Evolutionary conservation across 2,329 filamentous ascomycete genomes (phyloP).

Genomic region (Aspergillus cejpii): DNA sequence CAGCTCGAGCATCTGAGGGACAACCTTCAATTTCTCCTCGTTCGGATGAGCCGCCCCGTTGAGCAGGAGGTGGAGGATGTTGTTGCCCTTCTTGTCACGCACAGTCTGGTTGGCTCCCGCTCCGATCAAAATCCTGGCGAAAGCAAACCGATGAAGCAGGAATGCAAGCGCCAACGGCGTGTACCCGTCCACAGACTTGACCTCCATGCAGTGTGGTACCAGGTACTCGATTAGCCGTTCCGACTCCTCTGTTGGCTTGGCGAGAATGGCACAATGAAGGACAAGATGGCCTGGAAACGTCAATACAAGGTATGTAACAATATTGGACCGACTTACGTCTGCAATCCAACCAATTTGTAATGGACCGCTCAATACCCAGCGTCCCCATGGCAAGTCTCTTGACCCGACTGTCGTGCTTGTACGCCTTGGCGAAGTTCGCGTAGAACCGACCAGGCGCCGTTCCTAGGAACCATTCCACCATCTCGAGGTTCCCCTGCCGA

Average conservation of each 20-base stretch:
- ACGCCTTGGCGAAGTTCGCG: slow-evolving; percentile 57
- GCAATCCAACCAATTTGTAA: slow-evolving; percentile 45
- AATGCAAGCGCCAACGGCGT: slow-evolving; percentile 67
- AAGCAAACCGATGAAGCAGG: slow-evolving; percentile 32
- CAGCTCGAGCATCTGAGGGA: slow-evolving; percentile 58
- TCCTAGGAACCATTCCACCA: slow-evolving; percentile 70
- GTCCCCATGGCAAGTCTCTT: slow-evolving; percentile 22
- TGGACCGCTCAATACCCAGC: slow-evolving; percentile 57
- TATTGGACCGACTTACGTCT: slow-evolving; percentile 44
- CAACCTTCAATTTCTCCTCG: slow-evolving; percentile 30
- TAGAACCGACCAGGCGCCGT: slow-evolving; percentile 64
- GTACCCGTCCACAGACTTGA: slow-evolving; percentile 40
- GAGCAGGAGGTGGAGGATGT: slow-evolving; percentile 59
- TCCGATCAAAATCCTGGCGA: slow-evolving; percentile 54
- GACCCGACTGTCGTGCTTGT: slow-evolving; percentile 52
- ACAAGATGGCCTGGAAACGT: slow-evolving; percentile 41
- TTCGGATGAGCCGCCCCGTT: slow-evolving; percentile 23
- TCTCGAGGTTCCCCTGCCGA: slow-evolving; percentile 50
- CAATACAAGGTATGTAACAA: not conserved
- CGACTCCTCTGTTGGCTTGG: slow-evolving; percentile 37
- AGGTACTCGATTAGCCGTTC: slow-evolving; percentile 59
- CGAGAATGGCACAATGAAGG: slow-evolving; percentile 60
- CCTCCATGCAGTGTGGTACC: slow-evolving; percentile 56
- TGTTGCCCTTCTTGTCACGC: slow-evolving; percentile 56
- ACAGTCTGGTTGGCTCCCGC: slow-evolving; percentile 63